phyloP scores from a whole-genome alignment of 2,329 filamentous ascomycete genomes.

The Phoma sp. region DNA sequence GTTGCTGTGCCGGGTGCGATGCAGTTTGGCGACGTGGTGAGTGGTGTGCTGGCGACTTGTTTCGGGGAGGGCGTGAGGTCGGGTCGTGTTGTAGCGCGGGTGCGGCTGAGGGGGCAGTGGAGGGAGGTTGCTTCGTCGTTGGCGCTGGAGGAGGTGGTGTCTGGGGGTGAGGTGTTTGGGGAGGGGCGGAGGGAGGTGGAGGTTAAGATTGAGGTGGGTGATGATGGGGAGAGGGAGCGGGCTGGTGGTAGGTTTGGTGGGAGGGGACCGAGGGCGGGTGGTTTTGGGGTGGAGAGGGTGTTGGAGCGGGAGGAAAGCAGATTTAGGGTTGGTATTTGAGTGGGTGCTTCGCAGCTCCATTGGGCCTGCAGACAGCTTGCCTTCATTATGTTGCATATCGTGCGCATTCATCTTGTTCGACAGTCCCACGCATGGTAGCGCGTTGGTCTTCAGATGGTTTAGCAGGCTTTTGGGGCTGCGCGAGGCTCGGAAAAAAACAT shows the following conservation, averaged over 20 bases:
- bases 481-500: constrained; percentile 13
- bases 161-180: not conserved
- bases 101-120: constrained; percentile 3
- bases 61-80: not conserved
- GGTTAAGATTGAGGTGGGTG: not conserved
- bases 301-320: constrained; percentile 2
- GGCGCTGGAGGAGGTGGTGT: not conserved
- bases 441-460: constrained; percentile 1
- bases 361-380: not conserved
- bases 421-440: not conserved
- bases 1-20: not conserved
- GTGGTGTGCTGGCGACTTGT: not conserved
- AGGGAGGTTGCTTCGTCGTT: not conserved
- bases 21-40: not conserved
- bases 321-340: not conserved
- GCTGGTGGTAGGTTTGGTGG: not conserved
- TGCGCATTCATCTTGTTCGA: not conserved
- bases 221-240: not conserved
- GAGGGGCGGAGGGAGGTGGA: not conserved
- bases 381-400: not conserved
- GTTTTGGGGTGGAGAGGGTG: not conserved
- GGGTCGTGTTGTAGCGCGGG: not conserved
- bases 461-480: not conserved
- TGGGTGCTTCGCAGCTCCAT: not conserved
- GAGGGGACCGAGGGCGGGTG: not conserved